Conservation (phyloP, 106 monocot genomes). For the Platanthera zijinensis region DNA sequence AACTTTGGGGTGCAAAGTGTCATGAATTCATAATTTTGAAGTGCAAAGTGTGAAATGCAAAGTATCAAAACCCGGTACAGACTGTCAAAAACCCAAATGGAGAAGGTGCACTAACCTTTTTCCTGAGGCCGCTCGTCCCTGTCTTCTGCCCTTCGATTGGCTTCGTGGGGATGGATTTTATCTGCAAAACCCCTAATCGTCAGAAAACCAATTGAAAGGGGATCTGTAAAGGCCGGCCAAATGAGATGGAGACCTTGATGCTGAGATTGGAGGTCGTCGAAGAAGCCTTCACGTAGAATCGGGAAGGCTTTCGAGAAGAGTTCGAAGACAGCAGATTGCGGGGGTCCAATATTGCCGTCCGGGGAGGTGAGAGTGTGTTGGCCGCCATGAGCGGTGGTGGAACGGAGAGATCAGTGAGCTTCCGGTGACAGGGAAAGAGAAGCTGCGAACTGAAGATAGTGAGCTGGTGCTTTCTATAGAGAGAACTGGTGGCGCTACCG, state of each 20-base stretch:
- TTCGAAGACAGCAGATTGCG: background rate
- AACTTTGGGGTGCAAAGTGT: no score
- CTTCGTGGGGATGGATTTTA: constrained; percentile 73
- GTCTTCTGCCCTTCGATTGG: constrained; percentile 98
- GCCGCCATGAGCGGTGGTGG: background rate
- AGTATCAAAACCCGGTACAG: no score
- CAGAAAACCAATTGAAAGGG: constrained; percentile 6
- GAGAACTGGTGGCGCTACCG: no score
- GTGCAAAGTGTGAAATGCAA: no score
- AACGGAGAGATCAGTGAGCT: background rate
- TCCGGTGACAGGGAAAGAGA: background rate
- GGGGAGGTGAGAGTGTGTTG: background rate
- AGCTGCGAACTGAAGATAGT: no score
- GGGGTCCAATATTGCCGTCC: background rate
- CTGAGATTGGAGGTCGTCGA: constrained; percentile 19
- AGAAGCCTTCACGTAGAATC: constrained; percentile 21
- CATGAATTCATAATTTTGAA: no score
- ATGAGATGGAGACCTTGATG: constrained; percentile 19
- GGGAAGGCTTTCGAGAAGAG: background rate
- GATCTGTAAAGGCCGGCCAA: background rate
- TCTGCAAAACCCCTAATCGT: constrained; percentile 22
- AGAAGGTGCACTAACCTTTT: constrained; percentile 46
- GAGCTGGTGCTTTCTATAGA: no score
- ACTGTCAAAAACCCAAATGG: background rate
- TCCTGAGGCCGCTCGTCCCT: constrained; percentile 89